phyloP scores from a whole-genome alignment of 805 yeast genomes.

The Saturnispora halmiae region DNA sequence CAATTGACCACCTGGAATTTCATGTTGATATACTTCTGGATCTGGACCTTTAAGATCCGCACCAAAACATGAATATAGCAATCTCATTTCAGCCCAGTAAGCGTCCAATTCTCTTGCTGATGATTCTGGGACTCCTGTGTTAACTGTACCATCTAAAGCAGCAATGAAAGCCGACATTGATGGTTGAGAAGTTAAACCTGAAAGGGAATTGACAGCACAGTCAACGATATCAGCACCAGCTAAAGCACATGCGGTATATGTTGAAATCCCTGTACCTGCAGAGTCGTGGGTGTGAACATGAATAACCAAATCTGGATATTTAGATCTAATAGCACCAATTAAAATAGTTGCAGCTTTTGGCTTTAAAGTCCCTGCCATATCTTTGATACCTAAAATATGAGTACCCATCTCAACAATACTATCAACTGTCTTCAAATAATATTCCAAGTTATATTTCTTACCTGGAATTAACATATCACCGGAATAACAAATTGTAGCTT shows the following conservation, averaged over 20 bases:
- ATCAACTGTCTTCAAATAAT: constrained; percentile 76
- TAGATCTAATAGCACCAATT: constrained; percentile 71
- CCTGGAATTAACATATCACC: constrained; percentile 97
- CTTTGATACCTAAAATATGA: constrained; percentile 94
- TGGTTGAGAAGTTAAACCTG: constrained; percentile 98
- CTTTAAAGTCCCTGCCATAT: constrained; percentile 98
- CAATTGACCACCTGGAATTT: constrained; percentile 99
- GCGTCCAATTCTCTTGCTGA: constrained; percentile 78
- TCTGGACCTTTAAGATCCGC: constrained; percentile 99
- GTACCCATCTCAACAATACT: constrained; percentile 89
- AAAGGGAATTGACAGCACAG: constrained; percentile 94
- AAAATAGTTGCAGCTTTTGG: constrained; percentile 85
- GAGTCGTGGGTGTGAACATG: constrained; percentile 99
- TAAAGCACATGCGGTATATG: constrained; percentile 86
- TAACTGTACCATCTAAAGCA: constrained; percentile 77
- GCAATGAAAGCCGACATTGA: constrained; percentile 89
- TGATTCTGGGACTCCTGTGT: constrained; percentile 59
- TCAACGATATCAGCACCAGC: constrained; percentile 99
- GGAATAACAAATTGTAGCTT: constrained; percentile 96
- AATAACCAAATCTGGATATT: constrained; percentile 89
- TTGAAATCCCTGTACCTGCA: constrained; percentile 98
- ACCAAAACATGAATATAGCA: constrained; percentile 92
- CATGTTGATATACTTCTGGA: constrained; percentile 97
- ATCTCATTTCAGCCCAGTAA: constrained; percentile 99
- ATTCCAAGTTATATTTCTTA: constrained; percentile 90